These are phyloP conservation scores for Comarum palustre DNA, from an alignment of 306 rosid species.

Conservation along the genomic window DNA sequence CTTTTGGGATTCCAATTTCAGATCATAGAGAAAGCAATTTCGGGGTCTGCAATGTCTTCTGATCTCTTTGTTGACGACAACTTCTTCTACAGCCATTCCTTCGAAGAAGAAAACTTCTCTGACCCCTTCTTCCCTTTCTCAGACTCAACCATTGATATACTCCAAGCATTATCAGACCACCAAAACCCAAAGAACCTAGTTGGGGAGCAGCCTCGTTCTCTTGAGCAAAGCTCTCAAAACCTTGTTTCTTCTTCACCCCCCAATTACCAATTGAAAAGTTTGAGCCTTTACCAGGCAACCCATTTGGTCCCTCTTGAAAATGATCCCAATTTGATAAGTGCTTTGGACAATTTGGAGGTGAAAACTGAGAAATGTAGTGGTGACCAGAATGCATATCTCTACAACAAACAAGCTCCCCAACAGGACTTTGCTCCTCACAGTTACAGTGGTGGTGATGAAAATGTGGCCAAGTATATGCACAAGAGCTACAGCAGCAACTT, in stretches of 20 bases:
- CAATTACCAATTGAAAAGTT: constrained; percentile 38
- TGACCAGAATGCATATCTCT: constrained; percentile 22
- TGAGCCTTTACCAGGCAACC: constrained; percentile 34
- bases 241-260: constrained; percentile 54
- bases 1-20: constrained; percentile 7
- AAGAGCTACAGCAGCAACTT: constrained; percentile 67
- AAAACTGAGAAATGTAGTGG: constrained; percentile 56
- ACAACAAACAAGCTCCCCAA: not conserved
- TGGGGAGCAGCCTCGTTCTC: constrained; percentile 31
- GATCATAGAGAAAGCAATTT: not conserved
- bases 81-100: constrained; percentile 35
- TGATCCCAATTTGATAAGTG: constrained; percentile 21
- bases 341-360: constrained; percentile 42
- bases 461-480: constrained; percentile 52
- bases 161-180: constrained; percentile 36
- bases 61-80: constrained; percentile 49
- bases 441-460: constrained; percentile 42
- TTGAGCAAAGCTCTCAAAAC: constrained; percentile 38
- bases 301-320: constrained; percentile 16
- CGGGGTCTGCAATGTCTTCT: constrained; percentile 55
- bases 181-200: constrained; percentile 15
- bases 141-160: constrained; percentile 37
- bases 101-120: constrained; percentile 45
- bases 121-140: constrained; percentile 44
- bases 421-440: constrained; percentile 44